Evolutionary conservation across 176 grass and related monocot species (phyloP).

Genomic region (Oryza brachyantha): DNA sequence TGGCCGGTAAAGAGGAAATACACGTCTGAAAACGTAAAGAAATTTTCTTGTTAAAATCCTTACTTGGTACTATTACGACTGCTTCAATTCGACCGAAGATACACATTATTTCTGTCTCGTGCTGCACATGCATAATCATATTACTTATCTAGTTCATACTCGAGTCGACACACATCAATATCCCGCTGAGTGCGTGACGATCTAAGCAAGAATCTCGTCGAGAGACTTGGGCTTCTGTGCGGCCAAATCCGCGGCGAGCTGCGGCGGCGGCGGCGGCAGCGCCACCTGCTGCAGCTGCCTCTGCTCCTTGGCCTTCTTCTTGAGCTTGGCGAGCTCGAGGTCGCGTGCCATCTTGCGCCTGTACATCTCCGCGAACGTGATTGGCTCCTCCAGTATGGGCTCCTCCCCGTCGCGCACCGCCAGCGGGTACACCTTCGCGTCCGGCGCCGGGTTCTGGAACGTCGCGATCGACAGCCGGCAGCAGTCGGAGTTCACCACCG

Average conservation of each 20-base stretch:
- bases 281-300: background rate
- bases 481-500: conserved; percentile 80
- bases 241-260: background rate
- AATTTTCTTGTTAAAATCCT: background rate
- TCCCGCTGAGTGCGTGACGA: background rate
- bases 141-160: too few relatives aligned
- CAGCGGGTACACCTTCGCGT: conserved; percentile 77
- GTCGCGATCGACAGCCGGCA: conserved; percentile 75
- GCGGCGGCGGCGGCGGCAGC: conserved; percentile 16
- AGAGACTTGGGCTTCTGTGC: conserved; percentile 35
- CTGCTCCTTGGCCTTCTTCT: conserved; percentile 72
- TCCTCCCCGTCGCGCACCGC: conserved; percentile 75
- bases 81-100: background rate
- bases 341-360: conserved; percentile 74
- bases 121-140: too few relatives aligned
- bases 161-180: too few relatives aligned
- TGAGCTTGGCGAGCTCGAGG: conserved; percentile 66
- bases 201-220: conserved; percentile 61
- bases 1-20: background rate
- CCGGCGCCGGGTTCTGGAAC: conserved; percentile 85
- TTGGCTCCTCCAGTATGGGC: conserved; percentile 62
- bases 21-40: background rate
- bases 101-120: background rate
- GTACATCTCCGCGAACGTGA: conserved; percentile 93
- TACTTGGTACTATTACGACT: background rate